Evolutionary conservation across 2,329 filamentous ascomycete genomes (phyloP), one percentile per base, ranked within the genome.

Genomic region (Colletotrichum sp.): DNA sequence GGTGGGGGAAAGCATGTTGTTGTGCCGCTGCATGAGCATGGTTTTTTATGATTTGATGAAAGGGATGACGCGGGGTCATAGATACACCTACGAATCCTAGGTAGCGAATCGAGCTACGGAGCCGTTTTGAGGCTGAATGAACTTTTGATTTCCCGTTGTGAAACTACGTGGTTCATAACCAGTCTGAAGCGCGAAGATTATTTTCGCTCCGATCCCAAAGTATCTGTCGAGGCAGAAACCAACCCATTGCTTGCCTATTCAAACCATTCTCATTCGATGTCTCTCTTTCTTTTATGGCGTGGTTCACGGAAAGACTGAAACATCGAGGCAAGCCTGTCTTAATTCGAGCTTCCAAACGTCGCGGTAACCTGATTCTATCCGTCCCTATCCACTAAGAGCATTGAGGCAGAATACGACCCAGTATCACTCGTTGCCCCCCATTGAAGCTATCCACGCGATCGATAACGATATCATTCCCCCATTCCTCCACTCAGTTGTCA

Each of bases 41-140:
- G 44, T 3, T 62, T 8, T 60, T 70, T 65, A 64, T 34, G 66
- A 57, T 32, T 52, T 65, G 66, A 71, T 34, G 71, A 70, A 21
- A 30, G 44, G 59, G 59, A 65, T 49, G 71, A 59, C 16, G 59
- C n/a, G 55, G 34, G 36, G 57, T 64, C 39, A n/a, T 36, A 36
- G 55, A 55, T 66, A 49, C 44, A 34, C 66, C 44, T 71, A 74
- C 15, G 32, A 59, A 74, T 49, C 71, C 70, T n/a, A 74, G 71
- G 24, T 70, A 70, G 67, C 66, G 32, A 74, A 74, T 65, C 64
- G 44, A 70, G 71, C 59, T 74, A 49, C 66, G 34, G 18, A 60
- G 66, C 71, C 59, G 15, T 24, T 24, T 36, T 30, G 49, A 62
- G 55, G 66, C 28, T 65, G 59, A 71, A 70, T 34, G 59, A 74